Conservation (phyloP, 75 land plant species). For the Chamaecyparis obtusa region DNA sequence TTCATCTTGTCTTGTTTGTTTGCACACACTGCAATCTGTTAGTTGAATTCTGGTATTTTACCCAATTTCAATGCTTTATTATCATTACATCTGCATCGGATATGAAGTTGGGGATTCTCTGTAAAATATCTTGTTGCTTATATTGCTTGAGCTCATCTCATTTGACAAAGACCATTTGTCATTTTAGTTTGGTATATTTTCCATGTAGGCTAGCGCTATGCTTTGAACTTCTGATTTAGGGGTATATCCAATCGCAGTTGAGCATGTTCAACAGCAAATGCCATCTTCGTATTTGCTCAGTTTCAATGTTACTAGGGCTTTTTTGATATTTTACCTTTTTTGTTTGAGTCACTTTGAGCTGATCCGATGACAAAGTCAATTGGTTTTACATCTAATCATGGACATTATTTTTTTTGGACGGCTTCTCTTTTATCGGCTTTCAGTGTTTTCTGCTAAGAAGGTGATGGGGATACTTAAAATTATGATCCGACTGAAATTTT, state of each 20-base stretch:
- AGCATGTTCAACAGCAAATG: background rate
- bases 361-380: no score
- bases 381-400: no score
- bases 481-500: background rate
- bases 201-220: background rate
- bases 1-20: background rate
- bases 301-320: no score
- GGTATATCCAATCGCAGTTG: background rate
- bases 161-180: background rate
- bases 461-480: background rate
- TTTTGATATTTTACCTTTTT: no score
- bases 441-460: background rate
- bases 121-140: background rate
- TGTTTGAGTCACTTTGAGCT: no score
- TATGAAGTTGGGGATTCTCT: background rate
- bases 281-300: background rate
- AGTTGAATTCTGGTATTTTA: background rate
- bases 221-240: background rate
- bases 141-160: background rate
- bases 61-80: background rate
- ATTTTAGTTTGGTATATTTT: no score
- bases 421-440: background rate
- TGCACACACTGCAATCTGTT: background rate
- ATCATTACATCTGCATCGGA: background rate
- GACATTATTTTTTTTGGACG: background rate